Evolutionary conservation across 2,329 filamentous ascomycete species (phyloP), one percentile per base, ranked within the genome.

Genomic region (Penicillium griseofulvum): DNA sequence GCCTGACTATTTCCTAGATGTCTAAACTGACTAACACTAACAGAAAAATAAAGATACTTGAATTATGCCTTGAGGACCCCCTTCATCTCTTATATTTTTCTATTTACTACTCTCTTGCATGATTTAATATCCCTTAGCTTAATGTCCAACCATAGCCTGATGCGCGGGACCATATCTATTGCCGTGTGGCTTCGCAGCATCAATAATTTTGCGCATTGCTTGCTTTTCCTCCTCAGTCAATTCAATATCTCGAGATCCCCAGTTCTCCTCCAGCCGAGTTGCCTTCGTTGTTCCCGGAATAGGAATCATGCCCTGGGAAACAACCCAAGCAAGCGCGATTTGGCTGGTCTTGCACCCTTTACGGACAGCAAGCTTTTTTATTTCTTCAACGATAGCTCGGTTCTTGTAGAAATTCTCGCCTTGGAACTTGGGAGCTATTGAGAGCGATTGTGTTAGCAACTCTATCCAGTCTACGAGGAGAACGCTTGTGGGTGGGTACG

Each of bases 341-440:
- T 77, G 74, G 3, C 70, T 60, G 22, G 70, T 49, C 0, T 60
- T 66, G 60, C 70, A 73, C 3, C 70, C 70, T 52, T 70, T 75
- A 3, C 61, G 64, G 3, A 33, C n/a, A 0, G 76, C 72, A 1
- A 78, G 60, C 53, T 72, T 73, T 64, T 76, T 73, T 49, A 78
- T 71, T 54, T 76, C 71, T 1, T 75, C 73, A 0, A 77, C 72
- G 10, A 78, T 77, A 0, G 65, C 68, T 29, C 65, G 66, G 55
- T 78, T 79, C 52, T 76, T 74, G 65, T 74, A 77, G 49, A 78
- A 78, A 54, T 78, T 78, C 3, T 78, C 75, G 8, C 75, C 75
- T 52, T 78, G 75, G 60, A 70, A 67, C 48, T 70, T 70, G 10
- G 64, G 64, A 11, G 46, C 69, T 69, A 16, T 14, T 6, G 6